phyloP scores from a whole-genome alignment of 78 protist genomes.

The Dictyostelium intermedium region DNA sequence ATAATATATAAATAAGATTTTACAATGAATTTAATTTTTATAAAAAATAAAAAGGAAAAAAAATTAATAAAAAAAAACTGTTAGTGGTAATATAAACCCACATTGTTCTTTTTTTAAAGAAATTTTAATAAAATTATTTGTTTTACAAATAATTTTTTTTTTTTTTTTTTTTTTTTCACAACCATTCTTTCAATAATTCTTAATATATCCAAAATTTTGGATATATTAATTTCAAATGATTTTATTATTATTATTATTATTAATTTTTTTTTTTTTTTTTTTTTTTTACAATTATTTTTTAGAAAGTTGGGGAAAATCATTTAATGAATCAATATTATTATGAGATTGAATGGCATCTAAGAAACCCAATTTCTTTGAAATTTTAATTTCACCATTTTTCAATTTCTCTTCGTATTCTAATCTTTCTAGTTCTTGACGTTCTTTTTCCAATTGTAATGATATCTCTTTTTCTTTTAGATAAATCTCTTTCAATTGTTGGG shows the following conservation, averaged over 20 bases:
- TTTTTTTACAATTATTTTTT: background rate
- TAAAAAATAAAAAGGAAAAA: background rate
- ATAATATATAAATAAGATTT: background rate
- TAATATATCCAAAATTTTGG: too few species aligned
- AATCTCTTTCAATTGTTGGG: constrained; percentile 12
- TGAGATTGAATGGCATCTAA: constrained; percentile 19
- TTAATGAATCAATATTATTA: constrained; percentile 20
- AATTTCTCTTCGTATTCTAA: constrained; percentile 32
- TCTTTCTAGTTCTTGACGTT: constrained; percentile 14
- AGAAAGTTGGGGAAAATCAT: background rate
- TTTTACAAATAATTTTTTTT: too few species aligned
- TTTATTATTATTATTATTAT: background rate
- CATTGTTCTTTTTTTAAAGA: too few species aligned
- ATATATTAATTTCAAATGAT: background rate
- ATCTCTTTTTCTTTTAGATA: background rate
- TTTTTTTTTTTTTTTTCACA: background rate
- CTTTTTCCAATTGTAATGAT: constrained; percentile 1
- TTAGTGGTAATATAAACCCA: too few species aligned
- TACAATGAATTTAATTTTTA: background rate
- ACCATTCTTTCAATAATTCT: too few species aligned
- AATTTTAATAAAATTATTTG: too few species aligned
- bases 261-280: background rate
- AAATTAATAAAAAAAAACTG: too few species aligned
- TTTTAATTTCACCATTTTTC: background rate
- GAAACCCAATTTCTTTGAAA: background rate